Conservation (phyloP, 1,139 yeast species). For the Saccharomyces hybrid region DNA sequence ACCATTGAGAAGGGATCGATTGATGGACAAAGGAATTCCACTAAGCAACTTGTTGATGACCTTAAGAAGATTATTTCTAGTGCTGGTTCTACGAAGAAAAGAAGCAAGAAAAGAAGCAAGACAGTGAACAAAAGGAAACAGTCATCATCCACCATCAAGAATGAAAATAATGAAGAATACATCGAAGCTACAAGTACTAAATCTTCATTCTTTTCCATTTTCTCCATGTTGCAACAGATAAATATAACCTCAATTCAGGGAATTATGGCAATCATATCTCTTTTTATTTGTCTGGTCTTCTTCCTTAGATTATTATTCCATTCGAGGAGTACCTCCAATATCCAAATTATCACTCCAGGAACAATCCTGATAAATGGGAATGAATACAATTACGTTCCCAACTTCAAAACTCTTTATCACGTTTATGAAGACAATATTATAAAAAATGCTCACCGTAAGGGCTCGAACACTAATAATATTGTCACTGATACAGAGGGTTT, state of each 20-base stretch:
- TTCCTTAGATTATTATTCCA: conserved; percentile 14
- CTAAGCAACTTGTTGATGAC: conserved; percentile 52
- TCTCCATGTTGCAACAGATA: conserved; percentile 10
- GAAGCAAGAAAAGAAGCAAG: conserved; percentile 29
- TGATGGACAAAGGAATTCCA: conserved; percentile 78
- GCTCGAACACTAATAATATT: conserved; percentile 9
- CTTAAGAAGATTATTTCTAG: conserved; percentile 43
- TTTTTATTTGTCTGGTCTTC: conserved; percentile 9
- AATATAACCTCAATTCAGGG: conserved; percentile 23
- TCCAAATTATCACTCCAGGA: conserved; percentile 19
- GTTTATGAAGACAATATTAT: conserved; percentile 34
- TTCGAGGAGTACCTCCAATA: conserved; percentile 12
- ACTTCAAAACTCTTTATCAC: conserved; percentile 38
- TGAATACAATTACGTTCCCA: conserved; percentile 43
- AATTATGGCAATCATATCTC: conserved; percentile 8
- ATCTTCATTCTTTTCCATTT: not conserved
- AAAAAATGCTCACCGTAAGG: conserved; percentile 16
- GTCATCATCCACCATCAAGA: conserved; percentile 28
- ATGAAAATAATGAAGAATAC: conserved; percentile 13
- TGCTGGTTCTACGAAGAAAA: conserved; percentile 25
- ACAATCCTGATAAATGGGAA: conserved; percentile 36
- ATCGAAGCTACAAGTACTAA: conserved; percentile 3
- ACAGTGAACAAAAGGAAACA: conserved; percentile 19
- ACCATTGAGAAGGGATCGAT: conserved; percentile 87
- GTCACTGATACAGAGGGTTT: conserved; percentile 48